Evolutionary conservation across 1,284 basidiomycete species (phyloP).

Genomic region (Pseudozyma flocculosa): DNA sequence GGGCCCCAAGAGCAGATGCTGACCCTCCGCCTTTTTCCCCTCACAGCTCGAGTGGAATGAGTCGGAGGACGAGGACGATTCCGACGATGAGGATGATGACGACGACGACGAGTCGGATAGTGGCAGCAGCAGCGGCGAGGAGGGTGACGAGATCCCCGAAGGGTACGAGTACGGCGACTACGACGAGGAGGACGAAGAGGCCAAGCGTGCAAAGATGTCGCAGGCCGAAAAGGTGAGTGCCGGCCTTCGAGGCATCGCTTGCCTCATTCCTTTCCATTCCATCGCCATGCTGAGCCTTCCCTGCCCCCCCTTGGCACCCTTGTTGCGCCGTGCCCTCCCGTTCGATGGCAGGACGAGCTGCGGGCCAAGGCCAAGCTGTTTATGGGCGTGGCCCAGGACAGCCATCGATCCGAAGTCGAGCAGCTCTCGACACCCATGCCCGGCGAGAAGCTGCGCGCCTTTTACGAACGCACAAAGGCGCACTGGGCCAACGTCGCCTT

Average conservation of each 20-base stretch:
- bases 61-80: slow-evolving; percentile 43
- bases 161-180: slow-evolving; percentile 36
- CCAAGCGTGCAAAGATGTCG: slow-evolving; percentile 18
- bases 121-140: slow-evolving; percentile 29
- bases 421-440: slow-evolving; percentile 78
- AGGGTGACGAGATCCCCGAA: slow-evolving; percentile 41
- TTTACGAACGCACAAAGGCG: slow-evolving; percentile 70
- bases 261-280: no score
- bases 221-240: slow-evolving; percentile 18
- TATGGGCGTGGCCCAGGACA: slow-evolving; percentile 72
- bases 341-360: slow-evolving; percentile 63
- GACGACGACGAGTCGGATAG: slow-evolving; percentile 26
- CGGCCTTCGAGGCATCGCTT: no score
- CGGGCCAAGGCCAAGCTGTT: slow-evolving; percentile 69
- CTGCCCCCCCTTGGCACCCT: no score
- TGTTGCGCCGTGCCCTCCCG: not conserved
- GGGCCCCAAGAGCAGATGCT: no score
- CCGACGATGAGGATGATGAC: slow-evolving; percentile 13
- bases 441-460: slow-evolving; percentile 81
- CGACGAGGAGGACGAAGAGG: slow-evolving; percentile 26
- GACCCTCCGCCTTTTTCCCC: no score
- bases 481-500: slow-evolving; percentile 80
- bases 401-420: slow-evolving; percentile 70
- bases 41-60: slow-evolving; percentile 54
- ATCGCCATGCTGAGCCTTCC: no score